Conservation (phyloP, 1,284 basidiomycete species). For the Inonotus obliquus region DNA sequence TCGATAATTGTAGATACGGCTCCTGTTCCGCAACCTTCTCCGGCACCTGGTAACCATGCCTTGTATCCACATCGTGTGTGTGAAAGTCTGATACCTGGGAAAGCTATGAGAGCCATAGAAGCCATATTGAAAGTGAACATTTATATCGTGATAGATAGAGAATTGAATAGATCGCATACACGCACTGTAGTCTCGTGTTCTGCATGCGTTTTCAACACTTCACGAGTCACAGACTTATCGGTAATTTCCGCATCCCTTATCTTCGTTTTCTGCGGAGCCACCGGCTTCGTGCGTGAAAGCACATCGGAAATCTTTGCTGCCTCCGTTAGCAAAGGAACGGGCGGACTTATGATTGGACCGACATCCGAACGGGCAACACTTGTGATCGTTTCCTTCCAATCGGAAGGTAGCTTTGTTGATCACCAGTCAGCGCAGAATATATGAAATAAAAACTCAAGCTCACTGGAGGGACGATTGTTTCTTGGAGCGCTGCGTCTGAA, state of each 20-base stretch:
- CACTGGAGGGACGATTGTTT: conserved; percentile 1
- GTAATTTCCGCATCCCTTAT: not conserved
- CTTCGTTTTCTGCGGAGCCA: not conserved
- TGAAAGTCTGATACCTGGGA: conserved; percentile 4
- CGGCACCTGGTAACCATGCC: not conserved
- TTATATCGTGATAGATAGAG: not conserved
- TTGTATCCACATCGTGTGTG: conserved; percentile 9
- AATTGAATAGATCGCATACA: not conserved
- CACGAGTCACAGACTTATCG: not conserved
- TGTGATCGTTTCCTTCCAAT: conserved; percentile 16
- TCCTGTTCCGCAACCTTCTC: not conserved
- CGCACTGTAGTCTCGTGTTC: conserved; percentile 10
- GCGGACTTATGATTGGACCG: not conserved
- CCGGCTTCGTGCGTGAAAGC: not conserved
- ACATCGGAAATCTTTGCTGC: not conserved
- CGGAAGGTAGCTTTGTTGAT: conserved; percentile 6
- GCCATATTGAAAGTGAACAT: not conserved
- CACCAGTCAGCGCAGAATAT: not conserved
- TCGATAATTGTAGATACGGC: not conserved
- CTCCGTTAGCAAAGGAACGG: not conserved
- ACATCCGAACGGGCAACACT: not conserved
- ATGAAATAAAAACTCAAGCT: not conserved
- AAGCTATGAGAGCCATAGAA: not conserved
- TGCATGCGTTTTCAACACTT: not conserved
- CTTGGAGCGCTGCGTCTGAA: not conserved